Base-by-base conservation (phyloP, 1,284 basidiomycete species). In the Ceratobasidium theobromae region DNA sequence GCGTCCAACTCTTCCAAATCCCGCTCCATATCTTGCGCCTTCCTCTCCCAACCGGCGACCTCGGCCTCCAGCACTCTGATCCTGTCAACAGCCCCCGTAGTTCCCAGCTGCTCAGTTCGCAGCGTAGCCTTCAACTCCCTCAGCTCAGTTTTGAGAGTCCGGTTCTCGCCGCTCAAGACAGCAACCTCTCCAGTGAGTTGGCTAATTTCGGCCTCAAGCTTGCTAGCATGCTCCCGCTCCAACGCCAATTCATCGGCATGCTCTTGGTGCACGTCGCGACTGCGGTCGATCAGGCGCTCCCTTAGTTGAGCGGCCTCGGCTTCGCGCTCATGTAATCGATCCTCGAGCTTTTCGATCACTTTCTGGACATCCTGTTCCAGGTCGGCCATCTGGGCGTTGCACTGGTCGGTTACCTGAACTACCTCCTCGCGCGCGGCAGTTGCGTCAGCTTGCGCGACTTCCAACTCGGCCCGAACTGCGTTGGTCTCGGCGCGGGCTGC, bases 1-100 rank as follows among this genome's bases (percentile, higher is more conserved):
- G 74, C 78, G 70, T 84, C 81, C 38, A 80, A 72, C 16, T 84
- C 81, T 69, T 79, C 81, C 28, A 84, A 71, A 68, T 82, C 84
- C 69, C 74, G 72, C 74, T 90, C 88, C 60, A 91, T 75, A 57
- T 85, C 84, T n/a, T 77, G 76, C 27, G 91, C 79, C 66, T 91
- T 86, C 3, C 75, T 81, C 43, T 82, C 81, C 49, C 38, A 49
- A n/a, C 41, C 43, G 1, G 53, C 28, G 8, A 21, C 49, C 30
- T 67, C 60, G 6, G 53, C 32, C 25, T 57, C 53, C 25, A 53
- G 33, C 2, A 28, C 18, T 23, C 52, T 41, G 27, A 57, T 28
- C 32, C 45, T 64, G 12, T 58, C 54, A 6, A 57, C 33, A 16
- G 53, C 58, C 30, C 53, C 60, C 9, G 43, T 28, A 12, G 48